Evolutionary conservation across 2,329 filamentous ascomycete genomes (phyloP).

Genomic region (Penicillium vulpinum): DNA sequence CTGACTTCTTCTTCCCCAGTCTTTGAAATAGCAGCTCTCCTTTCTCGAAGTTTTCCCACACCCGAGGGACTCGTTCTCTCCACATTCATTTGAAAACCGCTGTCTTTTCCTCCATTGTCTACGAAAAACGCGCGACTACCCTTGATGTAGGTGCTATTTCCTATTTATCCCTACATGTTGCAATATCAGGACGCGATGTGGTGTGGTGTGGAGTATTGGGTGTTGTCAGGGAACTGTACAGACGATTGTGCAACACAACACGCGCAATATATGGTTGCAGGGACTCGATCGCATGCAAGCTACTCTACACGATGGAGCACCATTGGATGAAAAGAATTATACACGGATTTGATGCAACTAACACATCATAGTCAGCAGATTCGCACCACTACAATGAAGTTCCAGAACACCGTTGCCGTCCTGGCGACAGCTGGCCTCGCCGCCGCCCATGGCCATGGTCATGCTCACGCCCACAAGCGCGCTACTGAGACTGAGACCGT

Average conservation of each 20-base stretch:
- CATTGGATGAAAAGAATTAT: neutral
- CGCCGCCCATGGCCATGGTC: conserved; percentile 45
- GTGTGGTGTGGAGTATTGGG: neutral
- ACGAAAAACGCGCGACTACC: conserved; percentile 32
- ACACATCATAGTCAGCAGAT: conserved; percentile 1
- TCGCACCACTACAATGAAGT: conserved; percentile 39
- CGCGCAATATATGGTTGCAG: neutral
- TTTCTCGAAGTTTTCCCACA: conserved; percentile 38
- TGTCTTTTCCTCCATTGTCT: conserved; percentile 31
- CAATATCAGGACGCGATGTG: neutral
- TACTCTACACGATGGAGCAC: neutral
- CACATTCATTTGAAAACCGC: conserved; percentile 41
- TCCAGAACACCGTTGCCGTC: conserved; percentile 38
- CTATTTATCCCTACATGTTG: neutral
- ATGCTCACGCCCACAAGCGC: conserved; percentile 46
- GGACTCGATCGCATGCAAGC: neutral
- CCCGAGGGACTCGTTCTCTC: conserved; percentile 43
- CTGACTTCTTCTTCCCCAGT: conserved; percentile 25
- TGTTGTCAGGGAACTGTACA: neutral
- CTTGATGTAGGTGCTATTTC: conserved; percentile 32
- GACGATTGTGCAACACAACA: neutral
- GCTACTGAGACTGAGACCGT: conserved; percentile 50
- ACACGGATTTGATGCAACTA: neutral
- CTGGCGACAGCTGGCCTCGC: conserved; percentile 47
- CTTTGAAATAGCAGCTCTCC: conserved; percentile 9